phyloP scores from a whole-genome alignment of 225 moss, liverwort and hornwort species.

The Anthoceros angustus region DNA sequence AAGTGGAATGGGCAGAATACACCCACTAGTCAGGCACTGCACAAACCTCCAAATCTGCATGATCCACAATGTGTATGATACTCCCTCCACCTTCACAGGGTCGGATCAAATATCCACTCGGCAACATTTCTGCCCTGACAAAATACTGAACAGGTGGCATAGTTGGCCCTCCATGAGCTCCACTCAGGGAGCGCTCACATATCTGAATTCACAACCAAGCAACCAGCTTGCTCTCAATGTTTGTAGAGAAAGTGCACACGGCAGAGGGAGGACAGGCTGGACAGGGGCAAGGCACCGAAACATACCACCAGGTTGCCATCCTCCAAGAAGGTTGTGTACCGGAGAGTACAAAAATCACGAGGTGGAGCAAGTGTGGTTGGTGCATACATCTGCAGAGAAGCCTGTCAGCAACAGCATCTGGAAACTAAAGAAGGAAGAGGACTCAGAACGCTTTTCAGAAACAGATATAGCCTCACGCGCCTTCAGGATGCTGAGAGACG shows the following conservation, averaged over 20 bases:
- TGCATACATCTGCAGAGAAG: conserved; percentile 66
- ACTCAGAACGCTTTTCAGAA: too few relatives aligned
- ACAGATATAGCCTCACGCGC: neutral
- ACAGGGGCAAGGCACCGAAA: neutral
- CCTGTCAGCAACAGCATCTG: neutral
- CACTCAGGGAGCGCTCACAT: conserved; percentile 70
- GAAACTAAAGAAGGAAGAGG: neutral
- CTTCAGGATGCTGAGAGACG: neutral
- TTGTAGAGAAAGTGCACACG: neutral
- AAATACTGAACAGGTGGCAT: conserved; percentile 78
- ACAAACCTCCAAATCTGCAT: conserved; percentile 70
- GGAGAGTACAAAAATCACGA: conserved; percentile 84
- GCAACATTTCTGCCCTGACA: conserved; percentile 83
- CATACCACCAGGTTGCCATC: conserved; percentile 93
- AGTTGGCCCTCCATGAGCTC: conserved; percentile 57
- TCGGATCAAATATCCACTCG: conserved; percentile 89
- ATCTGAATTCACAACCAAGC: conserved; percentile 25
- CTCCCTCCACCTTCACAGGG: conserved; percentile 96
- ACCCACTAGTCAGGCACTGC: neutral
- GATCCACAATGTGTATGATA: conserved; percentile 87
- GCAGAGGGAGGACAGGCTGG: neutral
- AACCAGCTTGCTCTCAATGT: neutral
- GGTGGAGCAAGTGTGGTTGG: conserved; percentile 91
- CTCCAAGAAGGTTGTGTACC: conserved; percentile 88
- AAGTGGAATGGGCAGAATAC: neutral